Percentiles rank a stretch among this genome's conserved stretches.
Evolutionary conservation across 1,139 yeast species (phyloP).

Genomic region (Protomyces inundatus): DNA sequence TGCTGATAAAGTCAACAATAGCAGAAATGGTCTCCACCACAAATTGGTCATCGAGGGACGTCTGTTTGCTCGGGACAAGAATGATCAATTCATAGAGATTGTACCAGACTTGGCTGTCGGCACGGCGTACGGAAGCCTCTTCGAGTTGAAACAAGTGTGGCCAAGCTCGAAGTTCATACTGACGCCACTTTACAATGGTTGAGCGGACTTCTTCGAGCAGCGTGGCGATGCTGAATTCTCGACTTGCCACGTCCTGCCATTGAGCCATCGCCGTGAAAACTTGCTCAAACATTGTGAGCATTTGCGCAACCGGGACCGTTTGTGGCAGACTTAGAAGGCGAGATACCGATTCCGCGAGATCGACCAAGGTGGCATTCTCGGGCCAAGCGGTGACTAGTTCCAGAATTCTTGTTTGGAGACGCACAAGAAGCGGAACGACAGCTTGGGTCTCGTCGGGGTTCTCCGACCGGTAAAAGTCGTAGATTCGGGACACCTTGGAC

Average conservation of each 20-base stretch:
- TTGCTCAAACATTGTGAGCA: conserved; percentile 79
- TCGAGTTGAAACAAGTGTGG: conserved; percentile 66
- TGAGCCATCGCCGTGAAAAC: conserved; percentile 74
- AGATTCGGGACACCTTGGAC: conserved; percentile 14
- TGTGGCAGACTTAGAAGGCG: conserved; percentile 64
- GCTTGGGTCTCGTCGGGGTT: conserved; percentile 55
- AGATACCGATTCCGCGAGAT: conserved; percentile 56
- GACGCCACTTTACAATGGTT: conserved; percentile 85
- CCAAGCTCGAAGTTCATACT: conserved; percentile 82
- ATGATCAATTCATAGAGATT: conserved; percentile 70
- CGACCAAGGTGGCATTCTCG: conserved; percentile 83
- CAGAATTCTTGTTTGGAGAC: conserved; percentile 47
- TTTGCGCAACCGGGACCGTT: conserved; percentile 67
- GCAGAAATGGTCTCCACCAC: conserved; percentile 55
- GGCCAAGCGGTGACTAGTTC: conserved; percentile 75
- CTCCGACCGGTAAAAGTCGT: conserved; percentile 68
- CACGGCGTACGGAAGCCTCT: conserved; percentile 48
- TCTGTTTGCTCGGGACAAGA: conserved; percentile 34
- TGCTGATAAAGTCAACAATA: conserved; percentile 67
- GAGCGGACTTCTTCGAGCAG: conserved; percentile 56
- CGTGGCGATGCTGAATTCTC: conserved; percentile 59
- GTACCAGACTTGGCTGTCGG: conserved; percentile 84
- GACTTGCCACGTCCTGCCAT: conserved; percentile 91
- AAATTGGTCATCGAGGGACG: conserved; percentile 37
- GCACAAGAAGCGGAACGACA: conserved; percentile 40